Percentiles rank a stretch among this genome's conserved stretches.
Conservation (phyloP, 1,284 basidiomycete genomes). For the Austropuccinia psidii region DNA sequence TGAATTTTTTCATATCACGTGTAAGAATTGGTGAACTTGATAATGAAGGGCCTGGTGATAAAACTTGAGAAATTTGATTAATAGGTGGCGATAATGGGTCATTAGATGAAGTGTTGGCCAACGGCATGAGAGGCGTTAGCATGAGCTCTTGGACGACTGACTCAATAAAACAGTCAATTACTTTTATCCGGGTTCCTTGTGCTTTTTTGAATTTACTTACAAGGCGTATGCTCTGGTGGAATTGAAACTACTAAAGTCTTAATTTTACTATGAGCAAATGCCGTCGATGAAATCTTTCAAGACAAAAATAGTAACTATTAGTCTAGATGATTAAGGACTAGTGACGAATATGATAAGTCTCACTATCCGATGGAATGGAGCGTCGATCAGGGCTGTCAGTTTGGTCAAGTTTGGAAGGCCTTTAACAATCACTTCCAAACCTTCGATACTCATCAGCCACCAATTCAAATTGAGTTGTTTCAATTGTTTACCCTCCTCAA, state of each 20-base stretch:
- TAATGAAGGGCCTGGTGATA: not conserved
- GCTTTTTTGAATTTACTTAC: constrained; percentile 7
- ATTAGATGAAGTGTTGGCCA: not conserved
- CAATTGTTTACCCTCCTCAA: constrained; percentile 1
- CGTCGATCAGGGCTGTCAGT: constrained; percentile 27
- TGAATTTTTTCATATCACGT: constrained; percentile 33
- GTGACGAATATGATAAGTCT: not conserved
- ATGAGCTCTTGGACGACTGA: constrained; percentile 13
- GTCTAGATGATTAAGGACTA: not conserved
- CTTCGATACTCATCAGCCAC: constrained; percentile 34
- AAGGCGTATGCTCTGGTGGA: constrained; percentile 32
- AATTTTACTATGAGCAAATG: constrained; percentile 29
- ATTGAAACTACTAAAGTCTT: constrained; percentile 18
- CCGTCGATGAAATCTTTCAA: constrained; percentile 19
- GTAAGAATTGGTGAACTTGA: constrained; percentile 13
- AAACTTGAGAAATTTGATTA: not conserved
- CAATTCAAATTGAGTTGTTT: constrained; percentile 27
- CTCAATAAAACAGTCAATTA: not conserved
- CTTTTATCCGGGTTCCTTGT: not conserved
- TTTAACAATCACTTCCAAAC: constrained; percentile 31
- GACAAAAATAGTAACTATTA: not conserved
- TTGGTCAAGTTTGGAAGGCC: constrained; percentile 20
- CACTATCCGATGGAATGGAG: constrained; percentile 33
- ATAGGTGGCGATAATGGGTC: not conserved
- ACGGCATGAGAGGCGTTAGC: not conserved